phyloP scores from a whole-genome alignment of 257 asterid species.

The Solanum paucissectum region DNA sequence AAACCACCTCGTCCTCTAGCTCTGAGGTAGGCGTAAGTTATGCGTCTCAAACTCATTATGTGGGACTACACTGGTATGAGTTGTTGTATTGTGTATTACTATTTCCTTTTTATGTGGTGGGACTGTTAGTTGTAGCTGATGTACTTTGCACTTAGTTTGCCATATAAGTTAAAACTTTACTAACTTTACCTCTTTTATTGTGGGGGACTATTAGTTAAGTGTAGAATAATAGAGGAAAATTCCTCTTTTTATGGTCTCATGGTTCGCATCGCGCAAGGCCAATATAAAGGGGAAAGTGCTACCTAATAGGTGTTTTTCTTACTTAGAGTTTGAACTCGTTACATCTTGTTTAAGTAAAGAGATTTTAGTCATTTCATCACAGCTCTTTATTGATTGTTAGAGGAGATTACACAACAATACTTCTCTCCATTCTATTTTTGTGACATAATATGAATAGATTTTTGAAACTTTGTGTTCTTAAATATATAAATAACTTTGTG shows the following conservation, averaged over 20 bases:
- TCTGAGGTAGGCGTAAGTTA: not conserved
- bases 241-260: not conserved
- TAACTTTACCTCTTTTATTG: not conserved
- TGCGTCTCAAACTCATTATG: not conserved
- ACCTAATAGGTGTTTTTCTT: not conserved
- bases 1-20: not conserved
- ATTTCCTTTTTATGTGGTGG: not conserved
- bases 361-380: not conserved
- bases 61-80: not conserved
- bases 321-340: not conserved
- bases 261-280: not conserved
- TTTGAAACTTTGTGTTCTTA: not conserved
- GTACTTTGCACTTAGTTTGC: not conserved
- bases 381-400: not conserved
- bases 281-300: not conserved
- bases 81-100: not conserved
- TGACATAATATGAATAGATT: not conserved
- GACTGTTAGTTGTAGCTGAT: no score
- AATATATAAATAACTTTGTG: not conserved
- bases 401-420: not conserved
- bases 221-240: not conserved
- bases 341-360: not conserved
- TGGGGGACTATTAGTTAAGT: not conserved
- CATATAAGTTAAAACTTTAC: not conserved
- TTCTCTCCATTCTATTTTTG: not conserved